Evolutionary conservation across 2,329 filamentous ascomycete genomes (phyloP).

Genomic region (Teratosphaeria zuluensis): DNA sequence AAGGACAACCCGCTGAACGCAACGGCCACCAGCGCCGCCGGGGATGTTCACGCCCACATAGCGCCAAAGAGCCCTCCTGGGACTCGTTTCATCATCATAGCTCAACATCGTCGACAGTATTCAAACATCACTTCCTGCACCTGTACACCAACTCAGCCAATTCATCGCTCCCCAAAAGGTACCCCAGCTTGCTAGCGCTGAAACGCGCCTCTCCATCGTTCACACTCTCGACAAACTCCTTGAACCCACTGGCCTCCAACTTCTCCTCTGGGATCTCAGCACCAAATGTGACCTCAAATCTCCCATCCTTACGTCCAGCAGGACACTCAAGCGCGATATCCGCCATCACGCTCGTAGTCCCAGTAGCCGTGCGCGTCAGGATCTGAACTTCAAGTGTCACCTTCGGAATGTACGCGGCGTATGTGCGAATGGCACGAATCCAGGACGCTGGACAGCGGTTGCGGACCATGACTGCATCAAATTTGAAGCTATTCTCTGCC

Average conservation of each 20-base stretch:
- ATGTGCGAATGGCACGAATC: slow-evolving; percentile 9
- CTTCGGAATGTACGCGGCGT: slow-evolving; percentile 9
- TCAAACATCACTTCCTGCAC: slow-evolving; percentile 5
- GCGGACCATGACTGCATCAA: slow-evolving; percentile 15
- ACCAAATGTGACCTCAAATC: slow-evolving; percentile 3
- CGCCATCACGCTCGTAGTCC: background rate
- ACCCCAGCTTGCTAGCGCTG: slow-evolving; percentile 4
- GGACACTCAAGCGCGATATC: slow-evolving; percentile 3
- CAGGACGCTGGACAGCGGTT: slow-evolving; percentile 14
- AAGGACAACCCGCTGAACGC: too few species aligned
- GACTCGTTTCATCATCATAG: background rate
- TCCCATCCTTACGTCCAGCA: slow-evolving; percentile 2
- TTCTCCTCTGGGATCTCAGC: background rate
- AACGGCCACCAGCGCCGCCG: too few species aligned
- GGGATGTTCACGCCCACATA: background rate
- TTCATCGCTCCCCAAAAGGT: slow-evolving; percentile 4
- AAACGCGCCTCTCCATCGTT: background rate
- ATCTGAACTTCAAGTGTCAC: slow-evolving; percentile 6
- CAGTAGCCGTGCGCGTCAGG: background rate
- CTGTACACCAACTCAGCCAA: slow-evolving; percentile 9
- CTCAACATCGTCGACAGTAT: background rate
- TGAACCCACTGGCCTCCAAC: slow-evolving; percentile 1
- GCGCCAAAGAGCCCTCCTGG: background rate
- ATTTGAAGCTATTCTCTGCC: slow-evolving; percentile 14
- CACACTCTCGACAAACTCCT: background rate